phyloP scores from a whole-genome alignment of 2,329 filamentous ascomycete genomes.

The Stenocarpella maydis region DNA sequence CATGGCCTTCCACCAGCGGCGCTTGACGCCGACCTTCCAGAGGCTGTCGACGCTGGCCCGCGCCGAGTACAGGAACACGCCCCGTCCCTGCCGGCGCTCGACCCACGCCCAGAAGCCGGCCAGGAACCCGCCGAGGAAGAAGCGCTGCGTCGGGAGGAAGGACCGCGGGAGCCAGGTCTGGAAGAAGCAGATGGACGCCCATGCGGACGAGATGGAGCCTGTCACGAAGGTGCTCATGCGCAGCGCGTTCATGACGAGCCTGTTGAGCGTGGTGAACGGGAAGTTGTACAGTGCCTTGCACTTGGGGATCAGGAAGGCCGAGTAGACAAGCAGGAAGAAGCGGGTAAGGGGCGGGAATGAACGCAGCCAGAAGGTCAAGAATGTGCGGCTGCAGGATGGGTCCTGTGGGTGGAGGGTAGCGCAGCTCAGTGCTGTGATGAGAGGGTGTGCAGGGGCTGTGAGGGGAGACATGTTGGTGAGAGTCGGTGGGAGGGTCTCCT shows the following conservation, averaged over 20 bases:
- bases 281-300: constrained; percentile 73
- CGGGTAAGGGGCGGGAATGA: constrained; percentile 82
- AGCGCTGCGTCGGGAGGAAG: constrained; percentile 81
- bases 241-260: constrained; percentile 73
- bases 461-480: constrained; percentile 78
- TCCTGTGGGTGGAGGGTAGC: constrained; percentile 88
- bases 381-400: constrained; percentile 87
- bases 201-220: constrained; percentile 83
- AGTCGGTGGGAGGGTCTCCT: constrained; percentile 68
- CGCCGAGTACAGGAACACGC: constrained; percentile 80
- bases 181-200: constrained; percentile 91
- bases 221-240: constrained; percentile 81
- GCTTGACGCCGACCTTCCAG: constrained; percentile 95
- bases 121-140: constrained; percentile 87
- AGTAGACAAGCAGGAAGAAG: constrained; percentile 79
- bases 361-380: constrained; percentile 85
- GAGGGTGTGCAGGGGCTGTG: constrained; percentile 84
- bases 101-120: constrained; percentile 88
- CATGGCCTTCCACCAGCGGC: constrained; percentile 85
- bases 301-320: constrained; percentile 73
- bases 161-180: constrained; percentile 78
- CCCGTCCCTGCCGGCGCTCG: constrained; percentile 69
- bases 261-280: constrained; percentile 73
- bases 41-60: constrained; percentile 81
- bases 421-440: constrained; percentile 86